phyloP scores from a whole-genome alignment of 257 asterid genomes.

The Pogostemon cablin region DNA sequence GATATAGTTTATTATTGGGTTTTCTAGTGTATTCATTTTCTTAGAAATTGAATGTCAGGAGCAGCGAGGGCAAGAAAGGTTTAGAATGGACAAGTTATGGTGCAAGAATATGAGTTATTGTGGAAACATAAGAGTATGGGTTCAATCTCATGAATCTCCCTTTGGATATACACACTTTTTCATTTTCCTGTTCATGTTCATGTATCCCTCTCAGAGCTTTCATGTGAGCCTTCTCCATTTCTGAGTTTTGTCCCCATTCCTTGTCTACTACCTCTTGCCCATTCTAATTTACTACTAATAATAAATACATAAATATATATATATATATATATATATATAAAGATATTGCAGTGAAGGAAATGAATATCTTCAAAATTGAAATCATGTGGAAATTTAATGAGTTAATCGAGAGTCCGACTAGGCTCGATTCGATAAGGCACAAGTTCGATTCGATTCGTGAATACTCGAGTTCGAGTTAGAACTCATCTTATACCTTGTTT shows the following conservation, averaged over 20 bases:
- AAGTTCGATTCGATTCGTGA: no score
- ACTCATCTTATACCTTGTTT: no score
- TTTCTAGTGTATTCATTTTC: not conserved
- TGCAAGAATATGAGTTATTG: not conserved
- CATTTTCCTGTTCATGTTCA: constrained; percentile 29
- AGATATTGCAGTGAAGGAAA: no score
- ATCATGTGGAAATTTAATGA: no score
- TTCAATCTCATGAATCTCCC: constrained; percentile 17
- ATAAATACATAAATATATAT: no score
- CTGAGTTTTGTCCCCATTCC: constrained; percentile 18
- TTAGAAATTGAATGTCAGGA: not conserved
- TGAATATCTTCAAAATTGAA: no score
- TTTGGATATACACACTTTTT: constrained; percentile 25
- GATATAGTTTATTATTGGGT: not conserved
- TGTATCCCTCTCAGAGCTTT: constrained; percentile 25
- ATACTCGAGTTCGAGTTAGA: no score
- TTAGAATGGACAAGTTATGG: constrained; percentile 39
- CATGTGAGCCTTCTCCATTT: constrained; percentile 31
- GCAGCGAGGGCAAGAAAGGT: constrained; percentile 21
- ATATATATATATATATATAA: no score
- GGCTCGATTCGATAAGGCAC: no score
- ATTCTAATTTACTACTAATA: constrained; percentile 1
- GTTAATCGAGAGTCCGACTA: no score
- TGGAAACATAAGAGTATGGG: constrained; percentile 53
- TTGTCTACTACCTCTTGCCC: not conserved